Evolutionary conservation across 176 grass and related monocot species (phyloP).

Genomic region (Avena insularis): DNA sequence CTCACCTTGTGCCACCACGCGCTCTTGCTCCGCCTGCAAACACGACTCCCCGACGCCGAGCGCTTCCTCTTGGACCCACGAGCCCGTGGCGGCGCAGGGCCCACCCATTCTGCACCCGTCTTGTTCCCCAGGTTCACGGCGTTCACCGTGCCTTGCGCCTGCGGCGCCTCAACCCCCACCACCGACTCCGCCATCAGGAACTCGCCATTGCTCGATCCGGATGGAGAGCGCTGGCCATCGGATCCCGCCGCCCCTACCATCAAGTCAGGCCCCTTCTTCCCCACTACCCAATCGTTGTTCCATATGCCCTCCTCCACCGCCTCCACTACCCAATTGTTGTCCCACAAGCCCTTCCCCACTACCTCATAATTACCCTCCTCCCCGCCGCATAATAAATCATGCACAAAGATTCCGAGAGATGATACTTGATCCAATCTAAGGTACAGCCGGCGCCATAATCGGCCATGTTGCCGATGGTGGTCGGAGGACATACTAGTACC

Average conservation of each 20-base stretch:
- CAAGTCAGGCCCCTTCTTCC: not conserved
- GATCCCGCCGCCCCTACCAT: not conserved
- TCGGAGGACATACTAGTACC: not conserved
- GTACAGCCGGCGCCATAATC: not conserved
- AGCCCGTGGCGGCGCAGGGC: not conserved
- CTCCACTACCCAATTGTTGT: not conserved
- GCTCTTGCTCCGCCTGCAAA: not conserved
- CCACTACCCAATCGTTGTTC: not conserved
- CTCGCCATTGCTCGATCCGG: not conserved
- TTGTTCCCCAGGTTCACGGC: not conserved
- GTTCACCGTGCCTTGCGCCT: not conserved
- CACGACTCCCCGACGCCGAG: not conserved
- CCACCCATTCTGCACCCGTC: not conserved
- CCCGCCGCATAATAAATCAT: not conserved
- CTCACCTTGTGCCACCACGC: slow-evolving; percentile 76
- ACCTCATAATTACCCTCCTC: not conserved
- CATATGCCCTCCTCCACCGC: not conserved
- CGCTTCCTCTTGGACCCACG: not conserved
- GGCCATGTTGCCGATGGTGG: not conserved
- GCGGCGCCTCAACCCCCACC: not conserved
- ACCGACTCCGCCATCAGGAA: not conserved
- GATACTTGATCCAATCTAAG: not conserved
- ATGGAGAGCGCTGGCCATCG: not conserved
- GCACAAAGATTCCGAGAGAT: not conserved
- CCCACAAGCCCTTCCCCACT: not conserved